Evolutionary conservation across 2,329 filamentous ascomycete species (phyloP).

Genomic region (Trichoderma sp.): DNA sequence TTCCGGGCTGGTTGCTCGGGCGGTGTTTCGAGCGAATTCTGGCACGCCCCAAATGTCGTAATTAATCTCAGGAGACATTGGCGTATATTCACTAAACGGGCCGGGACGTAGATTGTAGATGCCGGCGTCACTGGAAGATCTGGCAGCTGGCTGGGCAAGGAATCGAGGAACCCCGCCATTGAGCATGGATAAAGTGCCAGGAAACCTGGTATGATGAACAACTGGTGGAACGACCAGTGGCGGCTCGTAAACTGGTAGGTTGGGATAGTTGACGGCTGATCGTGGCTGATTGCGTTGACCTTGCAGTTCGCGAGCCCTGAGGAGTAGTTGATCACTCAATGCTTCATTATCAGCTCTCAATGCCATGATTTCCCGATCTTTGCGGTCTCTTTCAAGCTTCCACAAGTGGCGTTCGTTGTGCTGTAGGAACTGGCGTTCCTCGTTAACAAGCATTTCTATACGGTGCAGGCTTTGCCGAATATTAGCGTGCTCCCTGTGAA

Average conservation of each 20-base stretch:
- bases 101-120: background rate
- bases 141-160: background rate
- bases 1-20: background rate
- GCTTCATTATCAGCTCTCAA: background rate
- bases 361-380: background rate
- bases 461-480: background rate
- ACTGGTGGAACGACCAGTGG: background rate
- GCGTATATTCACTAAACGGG: background rate
- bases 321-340: background rate
- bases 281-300: background rate
- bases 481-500: background rate
- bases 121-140: background rate
- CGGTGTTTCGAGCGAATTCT: background rate
- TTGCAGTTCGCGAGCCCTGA: background rate
- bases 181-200: conserved; percentile 30
- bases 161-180: background rate
- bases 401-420: background rate
- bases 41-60: background rate
- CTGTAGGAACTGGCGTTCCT: background rate
- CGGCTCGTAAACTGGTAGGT: conserved; percentile 22
- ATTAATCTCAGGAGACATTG: background rate
- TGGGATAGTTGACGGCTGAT: background rate
- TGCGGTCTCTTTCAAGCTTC: background rate
- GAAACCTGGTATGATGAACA: conserved; percentile 40
- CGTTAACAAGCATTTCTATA: background rate